Conservation (phyloP, 192 early-diverging fungal species). For the Backusella sp. region DNA sequence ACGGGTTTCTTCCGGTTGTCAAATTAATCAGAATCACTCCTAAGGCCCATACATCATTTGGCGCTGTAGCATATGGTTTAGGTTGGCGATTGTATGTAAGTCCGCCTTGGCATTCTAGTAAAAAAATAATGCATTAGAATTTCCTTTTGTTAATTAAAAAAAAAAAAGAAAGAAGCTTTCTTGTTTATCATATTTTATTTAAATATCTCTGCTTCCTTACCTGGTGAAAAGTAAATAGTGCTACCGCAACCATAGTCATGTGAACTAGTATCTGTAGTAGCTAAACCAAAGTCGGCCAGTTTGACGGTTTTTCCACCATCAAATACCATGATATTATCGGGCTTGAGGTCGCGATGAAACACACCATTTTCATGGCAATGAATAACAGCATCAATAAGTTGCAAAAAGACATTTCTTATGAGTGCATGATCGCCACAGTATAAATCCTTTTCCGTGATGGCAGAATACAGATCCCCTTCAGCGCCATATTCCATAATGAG, state of each 20-base stretch:
- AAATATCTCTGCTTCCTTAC: conserved; percentile 16
- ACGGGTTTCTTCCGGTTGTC: conserved; percentile 80
- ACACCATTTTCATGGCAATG: conserved; percentile 70
- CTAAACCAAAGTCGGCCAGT: conserved; percentile 91
- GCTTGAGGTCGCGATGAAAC: conserved; percentile 93
- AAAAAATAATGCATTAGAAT: background rate
- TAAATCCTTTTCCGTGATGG: conserved; percentile 81
- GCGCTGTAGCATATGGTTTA: conserved; percentile 57
- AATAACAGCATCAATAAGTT: conserved; percentile 80
- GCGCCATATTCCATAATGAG: conserved; percentile 75
- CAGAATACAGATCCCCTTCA: conserved; percentile 95
- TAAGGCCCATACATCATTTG: conserved; percentile 87
- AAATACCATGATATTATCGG: conserved; percentile 66
- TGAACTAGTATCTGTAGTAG: conserved; percentile 80
- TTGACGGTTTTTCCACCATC: conserved; percentile 69
- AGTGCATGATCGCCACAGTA: conserved; percentile 68
- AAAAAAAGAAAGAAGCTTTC: background rate
- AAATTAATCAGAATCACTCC: conserved; percentile 91
- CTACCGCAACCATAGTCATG: conserved; percentile 88
- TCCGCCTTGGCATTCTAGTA: conserved; percentile 65
- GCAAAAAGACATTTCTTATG: conserved; percentile 76
- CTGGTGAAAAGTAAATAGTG: conserved; percentile 58
- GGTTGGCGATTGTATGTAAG: conserved; percentile 28
- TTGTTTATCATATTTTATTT: background rate
- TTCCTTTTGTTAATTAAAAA: background rate